phyloP scores from a whole-genome alignment of 2,329 filamentous ascomycete species.

The Xylariaceae sp. region DNA sequence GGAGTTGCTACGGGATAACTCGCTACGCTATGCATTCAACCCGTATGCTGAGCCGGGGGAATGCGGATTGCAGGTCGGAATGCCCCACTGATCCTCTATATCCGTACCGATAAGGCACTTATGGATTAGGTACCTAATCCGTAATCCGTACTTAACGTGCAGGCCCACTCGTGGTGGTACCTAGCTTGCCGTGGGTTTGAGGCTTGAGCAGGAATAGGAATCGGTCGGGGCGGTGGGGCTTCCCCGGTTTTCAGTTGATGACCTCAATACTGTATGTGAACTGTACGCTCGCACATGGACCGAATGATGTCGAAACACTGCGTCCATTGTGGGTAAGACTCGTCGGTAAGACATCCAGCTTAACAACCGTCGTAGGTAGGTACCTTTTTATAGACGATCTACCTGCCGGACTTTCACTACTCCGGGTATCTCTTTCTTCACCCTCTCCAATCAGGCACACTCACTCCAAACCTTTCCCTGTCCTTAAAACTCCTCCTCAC shows the following conservation, averaged over 20 bases:
- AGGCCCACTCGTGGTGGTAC: too few species aligned
- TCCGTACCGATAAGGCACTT: not conserved
- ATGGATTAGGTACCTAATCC: not conserved
- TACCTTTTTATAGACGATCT: not conserved
- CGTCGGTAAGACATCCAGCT: not conserved
- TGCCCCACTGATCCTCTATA: not conserved
- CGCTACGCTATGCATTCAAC: too few species aligned
- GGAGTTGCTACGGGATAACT: too few species aligned
- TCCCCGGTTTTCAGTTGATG: too few species aligned
- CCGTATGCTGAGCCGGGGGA: not conserved
- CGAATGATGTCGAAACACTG: not conserved
- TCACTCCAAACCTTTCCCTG: conserved; percentile 18
- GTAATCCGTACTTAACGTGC: not conserved
- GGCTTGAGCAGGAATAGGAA: too few species aligned
- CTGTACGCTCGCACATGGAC: not conserved
- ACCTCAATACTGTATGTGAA: not conserved
- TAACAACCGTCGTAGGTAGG: not conserved
- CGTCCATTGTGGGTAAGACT: too few species aligned
- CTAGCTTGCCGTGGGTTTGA: too few species aligned
- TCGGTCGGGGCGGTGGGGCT: too few species aligned
- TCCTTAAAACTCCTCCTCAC: conserved; percentile 18
- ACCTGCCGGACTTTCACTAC: not conserved
- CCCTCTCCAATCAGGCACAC: conserved; percentile 18
- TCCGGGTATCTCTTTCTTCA: not conserved
- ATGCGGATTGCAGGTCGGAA: not conserved